phyloP scores from a whole-genome alignment of 192 early-diverging fungal genomes.

The Podila epigama region DNA sequence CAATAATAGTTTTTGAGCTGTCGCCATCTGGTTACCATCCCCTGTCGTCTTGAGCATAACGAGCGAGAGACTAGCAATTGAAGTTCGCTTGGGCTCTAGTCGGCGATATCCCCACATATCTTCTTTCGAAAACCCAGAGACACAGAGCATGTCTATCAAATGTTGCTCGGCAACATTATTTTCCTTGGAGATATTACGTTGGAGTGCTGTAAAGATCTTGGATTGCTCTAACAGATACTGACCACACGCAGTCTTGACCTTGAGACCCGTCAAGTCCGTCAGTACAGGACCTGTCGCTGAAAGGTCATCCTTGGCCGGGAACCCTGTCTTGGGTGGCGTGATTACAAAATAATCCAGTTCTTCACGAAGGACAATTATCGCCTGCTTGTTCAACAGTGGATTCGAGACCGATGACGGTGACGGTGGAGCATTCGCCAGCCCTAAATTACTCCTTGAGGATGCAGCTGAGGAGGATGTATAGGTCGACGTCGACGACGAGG shows the following conservation, averaged over 20 bases:
- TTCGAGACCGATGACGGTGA: conserved; percentile 1
- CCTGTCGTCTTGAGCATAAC: conserved; percentile 73
- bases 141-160: conserved; percentile 83
- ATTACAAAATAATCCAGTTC: conserved; percentile 83
- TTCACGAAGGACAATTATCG: conserved; percentile 79
- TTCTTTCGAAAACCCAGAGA: conserved; percentile 75
- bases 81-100: conserved; percentile 68
- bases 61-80: conserved; percentile 72
- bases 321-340: conserved; percentile 30
- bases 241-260: conserved; percentile 66
- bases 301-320: not conserved
- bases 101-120: conserved; percentile 78
- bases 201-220: conserved; percentile 77
- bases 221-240: conserved; percentile 67
- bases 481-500: not conserved
- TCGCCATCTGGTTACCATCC: conserved; percentile 69
- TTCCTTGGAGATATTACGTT: conserved; percentile 74
- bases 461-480: not conserved
- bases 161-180: conserved; percentile 75
- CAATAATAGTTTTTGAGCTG: conserved; percentile 75
- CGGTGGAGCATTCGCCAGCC: conserved; percentile 22
- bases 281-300: not conserved
- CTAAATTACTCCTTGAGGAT: conserved; percentile 6
- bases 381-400: conserved; percentile 64
- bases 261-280: not conserved